Evolutionary conservation across 2,329 filamentous ascomycete species (phyloP).

Genomic region (Paecilomyces sp.): DNA sequence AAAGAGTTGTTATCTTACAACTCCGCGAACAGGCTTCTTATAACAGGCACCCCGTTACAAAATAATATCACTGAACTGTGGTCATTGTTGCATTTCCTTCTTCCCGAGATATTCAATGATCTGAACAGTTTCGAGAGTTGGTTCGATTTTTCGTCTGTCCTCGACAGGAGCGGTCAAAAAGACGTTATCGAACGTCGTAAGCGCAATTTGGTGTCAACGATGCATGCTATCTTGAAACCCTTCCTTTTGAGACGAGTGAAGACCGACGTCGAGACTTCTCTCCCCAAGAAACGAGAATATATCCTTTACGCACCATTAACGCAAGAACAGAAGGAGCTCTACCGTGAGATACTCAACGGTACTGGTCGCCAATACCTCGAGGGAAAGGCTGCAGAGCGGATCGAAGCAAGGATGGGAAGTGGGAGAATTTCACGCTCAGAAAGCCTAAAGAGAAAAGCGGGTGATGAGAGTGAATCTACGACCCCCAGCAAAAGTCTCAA

Average conservation of each 20-base stretch:
- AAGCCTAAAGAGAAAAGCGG: conserved; percentile 54
- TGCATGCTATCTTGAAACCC: conserved; percentile 88
- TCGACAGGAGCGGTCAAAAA: conserved; percentile 72
- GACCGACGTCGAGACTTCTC: conserved; percentile 78
- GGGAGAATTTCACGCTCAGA: conserved; percentile 28
- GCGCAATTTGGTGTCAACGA: conserved; percentile 72
- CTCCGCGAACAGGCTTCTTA: conserved; percentile 82
- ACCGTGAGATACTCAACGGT: conserved; percentile 76
- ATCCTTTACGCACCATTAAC: conserved; percentile 91
- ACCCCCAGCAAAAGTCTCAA: conserved; percentile 65
- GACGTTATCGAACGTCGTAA: conserved; percentile 73
- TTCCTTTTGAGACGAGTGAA: conserved; percentile 84
- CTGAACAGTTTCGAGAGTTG: conserved; percentile 88
- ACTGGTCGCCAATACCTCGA: conserved; percentile 51
- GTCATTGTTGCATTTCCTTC: conserved; percentile 87
- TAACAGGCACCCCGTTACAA: conserved; percentile 90
- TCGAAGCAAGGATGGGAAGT: conserved; percentile 31
- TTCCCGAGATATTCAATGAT: conserved; percentile 88
- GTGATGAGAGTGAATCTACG: conserved; percentile 30
- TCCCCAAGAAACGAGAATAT: conserved; percentile 97
- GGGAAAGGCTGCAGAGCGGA: conserved; percentile 43
- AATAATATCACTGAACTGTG: conserved; percentile 94
- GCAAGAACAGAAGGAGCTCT: conserved; percentile 82
- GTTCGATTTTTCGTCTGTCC: conserved; percentile 93
- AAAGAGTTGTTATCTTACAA: conserved; percentile 81